A percentile compares a stretch with the other conserved stretches of the same genome.
Evolutionary conservation across 768 basidiomycete species (phyloP).

Genomic region (Boletales sp.): DNA sequence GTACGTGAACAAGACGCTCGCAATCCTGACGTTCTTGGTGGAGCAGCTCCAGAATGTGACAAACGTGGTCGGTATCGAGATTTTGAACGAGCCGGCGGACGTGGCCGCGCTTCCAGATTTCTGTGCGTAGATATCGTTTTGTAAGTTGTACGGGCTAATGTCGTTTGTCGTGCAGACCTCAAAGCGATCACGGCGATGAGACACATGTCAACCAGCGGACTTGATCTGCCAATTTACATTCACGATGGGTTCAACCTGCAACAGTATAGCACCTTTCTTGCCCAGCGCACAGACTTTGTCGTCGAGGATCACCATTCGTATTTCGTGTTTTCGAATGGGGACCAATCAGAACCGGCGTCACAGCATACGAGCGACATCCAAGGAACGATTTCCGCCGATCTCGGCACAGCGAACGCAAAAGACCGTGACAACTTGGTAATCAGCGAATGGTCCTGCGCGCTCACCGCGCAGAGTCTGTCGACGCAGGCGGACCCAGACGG

Average conservation of each 20-base stretch:
- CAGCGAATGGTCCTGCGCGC: constrained; percentile 51
- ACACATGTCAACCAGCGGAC: constrained; percentile 18
- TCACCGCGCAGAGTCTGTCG: constrained; percentile 47
- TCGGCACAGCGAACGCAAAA: constrained; percentile 23
- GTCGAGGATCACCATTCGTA: constrained; percentile 75
- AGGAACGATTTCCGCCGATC: constrained; percentile 10
- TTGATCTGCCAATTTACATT: constrained; percentile 57
- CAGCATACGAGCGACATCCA: constrained; percentile 41
- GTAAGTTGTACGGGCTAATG: not conserved
- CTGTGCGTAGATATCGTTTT: constrained; percentile 4
- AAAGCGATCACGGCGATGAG: constrained; percentile 21
- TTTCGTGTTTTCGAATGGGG: constrained; percentile 59
- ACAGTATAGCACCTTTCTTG: constrained; percentile 38
- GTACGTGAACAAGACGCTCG: constrained; percentile 38
- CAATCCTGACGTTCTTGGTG: constrained; percentile 37
- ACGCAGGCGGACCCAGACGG: constrained; percentile 41
- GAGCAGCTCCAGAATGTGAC: constrained; percentile 35
- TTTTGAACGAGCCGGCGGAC: constrained; percentile 54
- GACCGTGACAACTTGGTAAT: constrained; percentile 44
- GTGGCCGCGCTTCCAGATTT: constrained; percentile 43
- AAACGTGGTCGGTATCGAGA: constrained; percentile 58
- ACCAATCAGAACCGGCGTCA: constrained; percentile 42
- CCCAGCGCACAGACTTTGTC: constrained; percentile 54
- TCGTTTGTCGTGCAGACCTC: constrained; percentile 7
- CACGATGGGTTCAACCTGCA: constrained; percentile 62